Percentiles rank a stretch among this genome's conserved stretches.
Conservation (phyloP, 805 yeast species). For the Suhomyces emberorum region DNA sequence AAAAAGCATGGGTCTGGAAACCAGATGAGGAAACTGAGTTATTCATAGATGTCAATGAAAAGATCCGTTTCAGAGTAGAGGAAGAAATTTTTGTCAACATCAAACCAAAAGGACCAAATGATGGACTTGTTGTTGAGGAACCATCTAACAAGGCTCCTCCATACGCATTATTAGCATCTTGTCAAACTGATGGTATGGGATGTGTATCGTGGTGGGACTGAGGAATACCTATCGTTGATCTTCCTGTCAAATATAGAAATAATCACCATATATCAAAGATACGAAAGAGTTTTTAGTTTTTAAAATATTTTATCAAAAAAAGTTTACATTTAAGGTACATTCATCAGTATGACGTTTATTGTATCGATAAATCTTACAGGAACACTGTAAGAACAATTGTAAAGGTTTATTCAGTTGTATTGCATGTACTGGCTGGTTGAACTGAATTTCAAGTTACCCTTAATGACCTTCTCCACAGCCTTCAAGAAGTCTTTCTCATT, state of each 20-base stretch:
- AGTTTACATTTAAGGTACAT: too few relatives aligned
- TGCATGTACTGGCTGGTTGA: slow-evolving; percentile 98
- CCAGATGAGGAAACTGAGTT: slow-evolving; percentile 70
- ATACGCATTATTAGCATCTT: slow-evolving; percentile 80
- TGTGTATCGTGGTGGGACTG: slow-evolving; percentile 93
- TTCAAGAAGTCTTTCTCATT: slow-evolving; percentile 96
- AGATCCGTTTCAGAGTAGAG: slow-evolving; percentile 86
- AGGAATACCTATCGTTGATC: too few relatives aligned
- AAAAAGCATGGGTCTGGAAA: slow-evolving; percentile 96
- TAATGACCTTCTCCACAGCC: slow-evolving; percentile 97
- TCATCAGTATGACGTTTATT: too few relatives aligned
- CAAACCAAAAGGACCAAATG: slow-evolving; percentile 71
- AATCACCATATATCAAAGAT: too few relatives aligned
- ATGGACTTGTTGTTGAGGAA: slow-evolving; percentile 40
- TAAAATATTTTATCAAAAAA: too few relatives aligned
- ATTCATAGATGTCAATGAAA: slow-evolving; percentile 86
- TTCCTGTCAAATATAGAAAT: too few relatives aligned
- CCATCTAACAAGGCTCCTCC: slow-evolving; percentile 58
- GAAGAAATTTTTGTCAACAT: slow-evolving; percentile 81
- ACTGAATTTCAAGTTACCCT: slow-evolving; percentile 97
- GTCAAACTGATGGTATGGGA: slow-evolving; percentile 97
- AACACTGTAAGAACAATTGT: too few relatives aligned
- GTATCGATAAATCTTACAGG: too few relatives aligned
- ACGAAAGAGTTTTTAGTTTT: too few relatives aligned
- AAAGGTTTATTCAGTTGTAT: slow-evolving; percentile 77